These are phyloP conservation scores for Arachis hypogaea DNA, from an alignment of 306 rosid genomes.

Conservation along the genomic window DNA sequence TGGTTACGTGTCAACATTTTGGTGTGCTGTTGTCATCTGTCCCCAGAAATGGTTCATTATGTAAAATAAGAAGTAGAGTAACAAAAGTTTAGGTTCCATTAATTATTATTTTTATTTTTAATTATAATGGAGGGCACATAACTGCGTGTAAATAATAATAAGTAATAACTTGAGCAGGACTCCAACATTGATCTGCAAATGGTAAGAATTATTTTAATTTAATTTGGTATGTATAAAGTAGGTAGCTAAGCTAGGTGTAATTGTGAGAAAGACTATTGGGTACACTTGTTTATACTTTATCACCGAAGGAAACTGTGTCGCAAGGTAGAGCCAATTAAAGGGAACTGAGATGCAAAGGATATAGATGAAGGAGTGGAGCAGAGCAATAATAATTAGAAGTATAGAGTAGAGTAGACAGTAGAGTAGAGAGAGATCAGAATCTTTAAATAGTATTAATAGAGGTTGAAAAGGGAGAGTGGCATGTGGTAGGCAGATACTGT, in stretches of 20 bases:
- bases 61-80: background rate
- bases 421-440: conserved; percentile 17
- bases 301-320: background rate
- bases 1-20: conserved; percentile 56
- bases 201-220: background rate
- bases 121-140: no score
- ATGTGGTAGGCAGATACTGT: conserved; percentile 8
- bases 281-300: background rate
- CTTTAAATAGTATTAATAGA: conserved; percentile 28
- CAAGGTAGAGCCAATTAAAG: background rate
- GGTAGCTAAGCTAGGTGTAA: background rate
- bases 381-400: background rate
- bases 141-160: background rate
- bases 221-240: background rate
- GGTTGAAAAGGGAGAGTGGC: conserved; percentile 20
- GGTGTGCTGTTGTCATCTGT: conserved; percentile 40
- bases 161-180: background rate
- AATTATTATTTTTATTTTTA: background rate
- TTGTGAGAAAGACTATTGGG: background rate
- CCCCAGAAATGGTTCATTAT: conserved; percentile 36
- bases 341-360: background rate
- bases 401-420: background rate
- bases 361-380: conserved; percentile 5
- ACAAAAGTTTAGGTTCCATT: background rate
- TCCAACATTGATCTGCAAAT: background rate